Evolutionary conservation across 2,329 filamentous ascomycete genomes (phyloP).

Genomic region (Claviceps paspali): DNA sequence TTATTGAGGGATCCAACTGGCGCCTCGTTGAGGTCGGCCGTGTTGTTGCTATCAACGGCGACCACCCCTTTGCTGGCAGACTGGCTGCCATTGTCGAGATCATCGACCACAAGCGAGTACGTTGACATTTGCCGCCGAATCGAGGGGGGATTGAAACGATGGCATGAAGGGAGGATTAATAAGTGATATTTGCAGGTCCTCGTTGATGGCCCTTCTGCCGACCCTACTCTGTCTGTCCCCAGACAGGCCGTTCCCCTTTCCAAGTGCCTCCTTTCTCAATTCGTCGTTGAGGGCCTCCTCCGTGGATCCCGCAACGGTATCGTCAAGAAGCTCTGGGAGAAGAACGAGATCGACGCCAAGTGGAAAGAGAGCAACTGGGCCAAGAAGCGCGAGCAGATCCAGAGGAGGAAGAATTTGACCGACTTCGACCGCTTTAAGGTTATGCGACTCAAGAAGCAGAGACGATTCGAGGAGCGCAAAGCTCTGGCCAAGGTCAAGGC

Average conservation of each 20-base stretch:
- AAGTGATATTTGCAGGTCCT: constrained; percentile 50
- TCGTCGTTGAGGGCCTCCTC: constrained; percentile 75
- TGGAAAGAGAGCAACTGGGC: constrained; percentile 86
- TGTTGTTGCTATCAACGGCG: constrained; percentile 74
- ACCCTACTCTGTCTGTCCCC: constrained; percentile 64
- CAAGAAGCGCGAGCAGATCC: constrained; percentile 76
- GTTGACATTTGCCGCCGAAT: constrained; percentile 28
- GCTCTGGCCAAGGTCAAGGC: constrained; percentile 85
- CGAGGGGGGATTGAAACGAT: too few relatives aligned
- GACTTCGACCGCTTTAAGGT: constrained; percentile 99
- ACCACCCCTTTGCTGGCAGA: constrained; percentile 67
- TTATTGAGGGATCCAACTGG: constrained; percentile 72
- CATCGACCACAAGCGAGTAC: constrained; percentile 99
- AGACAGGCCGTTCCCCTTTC: constrained; percentile 75
- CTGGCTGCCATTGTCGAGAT: constrained; percentile 96
- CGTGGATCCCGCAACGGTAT: constrained; percentile 68
- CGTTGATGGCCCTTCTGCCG: constrained; percentile 82
- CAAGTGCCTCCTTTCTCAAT: constrained; percentile 74
- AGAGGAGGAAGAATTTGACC: constrained; percentile 79
- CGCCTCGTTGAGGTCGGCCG: constrained; percentile 98
- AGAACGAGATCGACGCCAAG: constrained; percentile 80
- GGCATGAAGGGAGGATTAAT: constrained; percentile 4
- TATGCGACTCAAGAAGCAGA: constrained; percentile 97
- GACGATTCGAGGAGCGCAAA: constrained; percentile 96
- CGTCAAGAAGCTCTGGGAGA: constrained; percentile 82